Conservation (phyloP, 257 asterid genomes). For the Nicotiana tomentosiformis region DNA sequence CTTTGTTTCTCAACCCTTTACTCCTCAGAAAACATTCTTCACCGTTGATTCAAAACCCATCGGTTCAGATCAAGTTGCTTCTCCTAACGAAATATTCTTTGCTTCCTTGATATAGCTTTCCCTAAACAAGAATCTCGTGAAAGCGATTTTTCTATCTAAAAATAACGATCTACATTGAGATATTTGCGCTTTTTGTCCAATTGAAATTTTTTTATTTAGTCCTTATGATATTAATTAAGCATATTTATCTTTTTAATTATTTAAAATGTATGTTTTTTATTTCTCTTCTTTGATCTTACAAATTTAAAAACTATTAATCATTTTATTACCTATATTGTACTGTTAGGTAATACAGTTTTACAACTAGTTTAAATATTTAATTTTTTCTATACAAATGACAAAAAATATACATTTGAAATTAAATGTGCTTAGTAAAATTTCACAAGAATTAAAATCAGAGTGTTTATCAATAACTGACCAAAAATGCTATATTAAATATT, state of each 20-base stretch:
- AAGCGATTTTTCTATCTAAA: constrained; percentile 21
- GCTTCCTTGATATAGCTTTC: constrained; percentile 13
- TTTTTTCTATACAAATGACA: too few relatives aligned
- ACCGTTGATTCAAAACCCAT: constrained; percentile 25
- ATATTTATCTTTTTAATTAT: background rate
- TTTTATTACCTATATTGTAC: too few relatives aligned
- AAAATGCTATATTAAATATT: background rate
- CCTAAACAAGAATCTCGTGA: constrained; percentile 34
- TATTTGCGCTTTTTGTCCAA: too few relatives aligned
- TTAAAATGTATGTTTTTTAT: too few relatives aligned
- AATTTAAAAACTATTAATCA: too few relatives aligned
- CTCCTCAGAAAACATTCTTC: background rate
- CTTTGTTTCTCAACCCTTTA: background rate
- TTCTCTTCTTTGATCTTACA: too few relatives aligned
- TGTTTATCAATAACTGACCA: too few relatives aligned
- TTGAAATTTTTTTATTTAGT: background rate
- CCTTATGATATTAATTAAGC: background rate
- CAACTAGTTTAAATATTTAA: too few relatives aligned
- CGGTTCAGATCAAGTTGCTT: constrained; percentile 31
- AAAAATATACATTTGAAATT: too few relatives aligned
- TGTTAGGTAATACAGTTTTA: too few relatives aligned
- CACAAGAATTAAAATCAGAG: too few relatives aligned
- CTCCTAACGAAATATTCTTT: constrained; percentile 12
- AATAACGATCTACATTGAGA: background rate
- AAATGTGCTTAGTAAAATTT: too few relatives aligned